Conservation (phyloP, 768 basidiomycete genomes). For the Phlebiopsis flavidoalba region DNA sequence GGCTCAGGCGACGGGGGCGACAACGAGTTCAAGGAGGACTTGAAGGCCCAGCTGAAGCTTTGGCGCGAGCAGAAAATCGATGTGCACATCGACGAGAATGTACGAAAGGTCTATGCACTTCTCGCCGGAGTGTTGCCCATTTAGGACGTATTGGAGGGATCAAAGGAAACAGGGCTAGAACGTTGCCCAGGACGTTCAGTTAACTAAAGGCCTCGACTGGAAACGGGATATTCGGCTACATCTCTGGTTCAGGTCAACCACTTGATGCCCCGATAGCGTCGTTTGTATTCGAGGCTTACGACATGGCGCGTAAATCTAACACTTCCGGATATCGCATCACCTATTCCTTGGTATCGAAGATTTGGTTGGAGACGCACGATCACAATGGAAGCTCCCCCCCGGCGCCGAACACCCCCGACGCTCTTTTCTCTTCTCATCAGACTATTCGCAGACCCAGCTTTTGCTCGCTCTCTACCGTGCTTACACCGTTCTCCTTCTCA, state of each 20-base stretch:
- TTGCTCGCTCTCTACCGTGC: constrained; percentile 63
- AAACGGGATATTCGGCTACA: constrained; percentile 89
- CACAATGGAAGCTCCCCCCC: constrained; percentile 38
- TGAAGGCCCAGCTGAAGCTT: constrained; percentile 68
- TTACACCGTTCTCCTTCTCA: constrained; percentile 70
- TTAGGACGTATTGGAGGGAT: constrained; percentile 51
- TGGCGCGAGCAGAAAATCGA: constrained; percentile 82
- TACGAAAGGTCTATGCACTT: constrained; percentile 79
- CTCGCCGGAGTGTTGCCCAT: constrained; percentile 79
- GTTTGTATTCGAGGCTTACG: constrained; percentile 63
- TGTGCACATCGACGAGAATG: constrained; percentile 55
- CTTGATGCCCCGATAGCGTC: constrained; percentile 67
- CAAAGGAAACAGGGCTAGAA: constrained; percentile 44
- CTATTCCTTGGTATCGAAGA: constrained; percentile 58
- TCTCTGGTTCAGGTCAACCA: constrained; percentile 81
- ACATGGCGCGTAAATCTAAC: constrained; percentile 33
- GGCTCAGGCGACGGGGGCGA: constrained; percentile 85
- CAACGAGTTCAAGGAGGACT: constrained; percentile 63
- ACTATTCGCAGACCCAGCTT: constrained; percentile 67
- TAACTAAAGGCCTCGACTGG: constrained; percentile 84
- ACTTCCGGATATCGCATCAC: constrained; percentile 42
- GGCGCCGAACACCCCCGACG: constrained; percentile 55
- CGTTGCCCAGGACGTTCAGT: constrained; percentile 52
- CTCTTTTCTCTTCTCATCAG: constrained; percentile 78
- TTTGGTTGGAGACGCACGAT: constrained; percentile 14